Base-by-base conservation (phyloP, 2,329 filamentous ascomycete genomes). In the Colletotrichum sublineola region DNA sequence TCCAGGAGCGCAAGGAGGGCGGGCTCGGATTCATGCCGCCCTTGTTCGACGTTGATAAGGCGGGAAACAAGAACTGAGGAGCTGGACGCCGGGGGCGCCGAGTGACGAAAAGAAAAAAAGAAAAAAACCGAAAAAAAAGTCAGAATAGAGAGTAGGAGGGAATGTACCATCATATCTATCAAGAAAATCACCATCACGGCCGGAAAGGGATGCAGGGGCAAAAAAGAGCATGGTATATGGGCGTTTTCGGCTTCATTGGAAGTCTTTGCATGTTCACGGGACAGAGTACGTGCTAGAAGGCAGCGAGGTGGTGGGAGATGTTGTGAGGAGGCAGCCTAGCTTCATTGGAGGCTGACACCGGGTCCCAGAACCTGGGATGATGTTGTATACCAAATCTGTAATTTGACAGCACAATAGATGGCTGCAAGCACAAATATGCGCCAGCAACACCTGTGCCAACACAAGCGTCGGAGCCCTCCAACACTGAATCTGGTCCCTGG, bases 21-120 rank as follows among this genome's bases (percentile, higher is more conserved):
- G 70, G 70, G 2, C 89, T 90, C 87, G 87, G 83, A 0, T 90
- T 90, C 72, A 90, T 90, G 88, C 88, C 88, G 38, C 81, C 84
- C 15, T 77, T 89, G 76, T 75, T 75, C 18, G 71, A 75, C 44
- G 57, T 75, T 2, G 55, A 74, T 46, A 31, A 29, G 46, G 69
- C 68, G 15, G 56, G 69, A n/a, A 66, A 58, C 50, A 46, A 50
- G 55, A 61, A 71, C n/a, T 71, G n/a, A 58, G 29, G 40, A 33
- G 20, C 55, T n/a, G n/a, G 36, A 7, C 9, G 36, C 55, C 5
- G 20, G 15, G 4, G 15, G 7, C 57, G 18, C 24, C 9, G 24
- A 29, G 33, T 6, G 3, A 44, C 2, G 8, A 40, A 12, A 42
- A 42, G 3, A 42, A 6, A 3, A 42, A 14, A 44, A 7, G 18